Percentiles rank a stretch among this genome's conserved stretches.
Evolutionary conservation across 73 alveolate genomes (phyloP).

Genomic region (Paramecium caudatum): DNA sequence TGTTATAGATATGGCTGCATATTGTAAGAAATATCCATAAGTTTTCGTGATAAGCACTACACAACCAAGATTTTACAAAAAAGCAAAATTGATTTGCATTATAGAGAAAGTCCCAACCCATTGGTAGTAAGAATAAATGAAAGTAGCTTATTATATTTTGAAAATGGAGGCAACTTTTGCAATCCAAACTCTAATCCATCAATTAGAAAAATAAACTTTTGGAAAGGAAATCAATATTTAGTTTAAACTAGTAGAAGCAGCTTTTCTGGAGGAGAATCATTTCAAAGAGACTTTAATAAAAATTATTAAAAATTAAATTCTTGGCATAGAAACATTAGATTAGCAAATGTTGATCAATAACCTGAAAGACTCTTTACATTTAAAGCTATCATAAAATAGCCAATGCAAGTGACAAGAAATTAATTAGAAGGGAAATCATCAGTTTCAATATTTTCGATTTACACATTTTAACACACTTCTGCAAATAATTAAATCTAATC

Average conservation of each 20-base stretch:
- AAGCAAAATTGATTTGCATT: background rate
- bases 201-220: background rate
- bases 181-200: background rate
- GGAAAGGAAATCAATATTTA: background rate
- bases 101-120: constrained; percentile 5
- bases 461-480: too few species aligned
- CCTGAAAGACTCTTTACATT: background rate
- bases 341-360: background rate
- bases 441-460: background rate
- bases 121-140: background rate
- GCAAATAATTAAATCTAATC: background rate
- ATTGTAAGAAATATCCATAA: background rate
- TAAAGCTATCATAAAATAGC: background rate
- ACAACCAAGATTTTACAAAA: background rate
- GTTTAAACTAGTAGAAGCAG: background rate
- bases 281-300: background rate
- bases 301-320: background rate
- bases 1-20: constrained; percentile 5
- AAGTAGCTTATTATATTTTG: background rate
- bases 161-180: background rate
- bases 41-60: background rate
- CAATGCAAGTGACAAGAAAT: background rate
- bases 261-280: background rate
- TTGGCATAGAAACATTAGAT: background rate
- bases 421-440: background rate